These are phyloP conservation scores for Euphorbia peplus DNA, from an alignment of 345 rosid species.

Conservation along the genomic window DNA sequence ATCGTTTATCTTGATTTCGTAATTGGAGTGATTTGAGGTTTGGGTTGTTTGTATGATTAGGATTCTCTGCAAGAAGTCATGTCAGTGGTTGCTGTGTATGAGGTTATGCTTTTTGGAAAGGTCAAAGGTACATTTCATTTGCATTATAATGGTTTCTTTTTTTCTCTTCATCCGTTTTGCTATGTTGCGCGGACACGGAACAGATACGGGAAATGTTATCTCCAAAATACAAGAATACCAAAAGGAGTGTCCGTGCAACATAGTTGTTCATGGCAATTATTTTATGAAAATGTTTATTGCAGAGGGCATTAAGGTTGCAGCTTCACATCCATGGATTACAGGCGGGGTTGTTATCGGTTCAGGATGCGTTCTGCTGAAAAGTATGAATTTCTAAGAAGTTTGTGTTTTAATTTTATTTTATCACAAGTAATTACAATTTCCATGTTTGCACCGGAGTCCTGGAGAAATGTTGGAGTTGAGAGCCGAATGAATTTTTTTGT, in stretches of 20 bases:
- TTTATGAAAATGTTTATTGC: slow-evolving; percentile 19
- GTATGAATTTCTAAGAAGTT: slow-evolving; percentile 35
- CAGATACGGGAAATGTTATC: too few species aligned
- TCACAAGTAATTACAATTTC: background rate
- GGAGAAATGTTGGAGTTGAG: background rate
- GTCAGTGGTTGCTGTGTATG: slow-evolving; percentile 56
- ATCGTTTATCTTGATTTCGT: background rate
- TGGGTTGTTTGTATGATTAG: slow-evolving; percentile 29
- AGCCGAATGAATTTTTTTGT: too few species aligned
- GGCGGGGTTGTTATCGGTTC: slow-evolving; percentile 51
- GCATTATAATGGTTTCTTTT: background rate
- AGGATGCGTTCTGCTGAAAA: slow-evolving; percentile 55
- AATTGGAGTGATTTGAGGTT: background rate
- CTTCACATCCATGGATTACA: slow-evolving; percentile 55
- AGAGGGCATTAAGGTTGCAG: slow-evolving; percentile 71
- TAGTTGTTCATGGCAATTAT: background rate
- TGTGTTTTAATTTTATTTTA: background rate
- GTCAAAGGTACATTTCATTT: slow-evolving; percentile 52
- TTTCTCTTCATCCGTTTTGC: background rate
- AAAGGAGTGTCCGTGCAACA: too few species aligned
- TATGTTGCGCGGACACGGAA: too few species aligned
- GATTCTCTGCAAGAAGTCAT: slow-evolving; percentile 51
- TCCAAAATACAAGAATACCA: too few species aligned
- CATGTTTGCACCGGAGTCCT: background rate
- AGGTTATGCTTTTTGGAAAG: slow-evolving; percentile 49